Base-by-base conservation (phyloP, 192 early-diverging fungal genomes). In the Diversispora epigaea region DNA sequence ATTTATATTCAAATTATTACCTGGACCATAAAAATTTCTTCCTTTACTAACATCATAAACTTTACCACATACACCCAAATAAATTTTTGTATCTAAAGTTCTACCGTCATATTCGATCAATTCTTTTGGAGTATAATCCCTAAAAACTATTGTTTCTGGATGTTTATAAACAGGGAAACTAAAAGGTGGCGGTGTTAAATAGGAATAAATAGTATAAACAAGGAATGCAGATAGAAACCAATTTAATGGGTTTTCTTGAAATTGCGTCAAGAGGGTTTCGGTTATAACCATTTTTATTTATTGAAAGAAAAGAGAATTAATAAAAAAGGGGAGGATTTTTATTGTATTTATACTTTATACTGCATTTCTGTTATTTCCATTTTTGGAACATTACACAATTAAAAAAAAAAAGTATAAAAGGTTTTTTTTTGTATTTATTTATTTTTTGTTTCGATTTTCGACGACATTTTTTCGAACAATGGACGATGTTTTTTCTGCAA, bases 11-110 rank as follows among this genome's bases (percentile, higher is more conserved):
- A 32, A 32, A 32, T 32, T 32, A 32, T 32, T 67, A 91, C 91
- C 91, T 44, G 96, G 96, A 0, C 96, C 96, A 78, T 98, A 98
- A 80, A 98, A 97, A 44, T 83, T 85, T 39, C 88, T 84, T 32
- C 94, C 92, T 32, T 82, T 77, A 3, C 92, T 88, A 41, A 98
- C 97, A 78, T 98, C 95, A 80, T 91, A 98, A 22, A 98, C 93
- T 21, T 85, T 88, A 14, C 95, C 91, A 40, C 89, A 88, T n/a
- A 98, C 90, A 4, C 84, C 93, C 77, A 97, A 87, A 45, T 91
- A 89, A 68, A 98, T 92, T 19, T 84, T 79, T 11, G 87, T 86
- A 21, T 86, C 81, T 44, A 78, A 76, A 77, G 83, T 83, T 46
- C 80, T 77, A 19, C 96, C 96, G 71, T 94, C 87, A 78, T 87